phyloP scores from a whole-genome alignment of 352 stramenopile species.

The Phytophthora fragariaefolia region DNA sequence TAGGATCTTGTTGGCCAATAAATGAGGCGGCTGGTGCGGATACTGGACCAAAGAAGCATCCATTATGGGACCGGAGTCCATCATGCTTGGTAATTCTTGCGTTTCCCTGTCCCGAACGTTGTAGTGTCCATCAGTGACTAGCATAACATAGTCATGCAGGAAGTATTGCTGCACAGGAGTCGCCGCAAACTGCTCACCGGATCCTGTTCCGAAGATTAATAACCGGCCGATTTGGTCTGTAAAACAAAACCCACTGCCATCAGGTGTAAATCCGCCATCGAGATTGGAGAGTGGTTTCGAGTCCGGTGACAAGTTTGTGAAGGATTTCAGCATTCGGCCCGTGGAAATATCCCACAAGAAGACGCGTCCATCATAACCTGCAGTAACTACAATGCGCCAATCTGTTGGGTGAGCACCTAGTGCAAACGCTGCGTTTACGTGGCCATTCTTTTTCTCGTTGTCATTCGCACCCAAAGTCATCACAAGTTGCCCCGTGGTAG shows the following conservation, averaged over 20 bases:
- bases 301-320: constrained; percentile 64
- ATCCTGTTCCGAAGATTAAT: constrained; percentile 81
- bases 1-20: constrained; percentile 43
- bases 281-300: constrained; percentile 73
- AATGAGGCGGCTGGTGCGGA: constrained; percentile 74
- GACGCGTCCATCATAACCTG: constrained; percentile 84
- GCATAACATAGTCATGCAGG: constrained; percentile 88
- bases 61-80: constrained; percentile 76
- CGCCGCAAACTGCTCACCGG: constrained; percentile 60
- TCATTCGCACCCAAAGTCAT: constrained; percentile 70
- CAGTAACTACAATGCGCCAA: constrained; percentile 79
- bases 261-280: constrained; percentile 75
- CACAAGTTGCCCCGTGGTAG: constrained; percentile 52
- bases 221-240: constrained; percentile 86
- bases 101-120: constrained; percentile 91
- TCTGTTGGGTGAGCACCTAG: constrained; percentile 79
- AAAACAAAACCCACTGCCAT: constrained; percentile 75
- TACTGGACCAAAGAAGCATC: constrained; percentile 83
- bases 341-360: constrained; percentile 87
- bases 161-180: constrained; percentile 90
- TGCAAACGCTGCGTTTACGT: constrained; percentile 84
- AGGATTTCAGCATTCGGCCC: constrained; percentile 67
- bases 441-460: constrained; percentile 62
- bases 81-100: constrained; percentile 85
- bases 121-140: constrained; percentile 88